Evolutionary conservation across 2,329 filamentous ascomycete genomes (phyloP), one percentile per base, ranked within the genome.

Genomic region (Niveomyces coronatus): DNA sequence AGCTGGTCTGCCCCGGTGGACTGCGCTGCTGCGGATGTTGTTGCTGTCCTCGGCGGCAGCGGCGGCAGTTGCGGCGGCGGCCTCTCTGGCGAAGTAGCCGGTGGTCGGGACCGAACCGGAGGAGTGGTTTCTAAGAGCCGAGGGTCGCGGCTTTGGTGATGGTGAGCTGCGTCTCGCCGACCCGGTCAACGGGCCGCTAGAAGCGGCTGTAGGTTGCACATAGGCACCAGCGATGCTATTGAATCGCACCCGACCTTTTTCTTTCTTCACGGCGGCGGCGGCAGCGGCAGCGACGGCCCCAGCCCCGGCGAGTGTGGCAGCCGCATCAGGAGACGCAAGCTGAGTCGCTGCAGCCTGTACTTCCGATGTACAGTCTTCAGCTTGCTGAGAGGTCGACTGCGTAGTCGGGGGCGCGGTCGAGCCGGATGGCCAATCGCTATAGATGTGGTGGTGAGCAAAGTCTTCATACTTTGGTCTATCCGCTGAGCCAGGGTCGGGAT

Each of bases 201-300:
- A 42, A 31, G 38, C 33, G 17, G 43, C 37, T 9, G 45, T 52
- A 33, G 48, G 56, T 42, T 44, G 39, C 13, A 37, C 55, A 28
- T 47, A 55, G 16, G 49, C 52, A 14, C 48, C 61, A 19, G 64
- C 61, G 40, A 56, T 62, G 52, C 64, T 69, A 48, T 68, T 68
- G 46, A 69, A 69, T 6, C 65, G 59, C 19, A 69, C 66, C 19
- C 66, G 61, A 3, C 61, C 64, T 45, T 67, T 69, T 43, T 69
- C 65, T 34, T 58, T 63, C 47, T 56, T 64, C 20, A 48, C 31
- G 30, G 47, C 46, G 23, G 46, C 46, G 30, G 45, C 47, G 23
- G 36, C 45, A 26, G 41, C 45, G 31, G 41, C 32, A n/a, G 31
- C 31, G 4, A 13, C n/a, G n/a, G n/a, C n/a, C n/a, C n/a, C n/a